Base-by-base conservation (phyloP, 164 flowering plant genomes). In the Magnolia changhungtana region DNA sequence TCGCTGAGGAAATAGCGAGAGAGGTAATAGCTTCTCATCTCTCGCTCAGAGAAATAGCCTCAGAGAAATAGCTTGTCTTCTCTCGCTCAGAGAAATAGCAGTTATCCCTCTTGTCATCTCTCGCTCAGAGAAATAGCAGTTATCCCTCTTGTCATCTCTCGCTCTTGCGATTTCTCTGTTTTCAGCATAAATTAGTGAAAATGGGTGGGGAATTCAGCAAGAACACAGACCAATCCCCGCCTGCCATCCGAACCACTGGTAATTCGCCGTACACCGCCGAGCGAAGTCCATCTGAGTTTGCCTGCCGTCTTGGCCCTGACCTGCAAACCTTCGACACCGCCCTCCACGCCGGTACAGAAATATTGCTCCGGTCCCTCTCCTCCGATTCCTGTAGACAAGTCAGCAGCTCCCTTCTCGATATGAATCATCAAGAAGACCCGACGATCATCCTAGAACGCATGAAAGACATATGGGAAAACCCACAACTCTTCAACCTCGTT, bases 351-450 rank as follows among this genome's bases (percentile, higher is more conserved):
- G 86, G 92, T 8, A 86, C 95, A 4, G n/a, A n/a, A n/a, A n/a
- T n/a, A n/a, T n/a, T n/a, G 73, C 84, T 80, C 63, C 86, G 84
- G 14, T 77, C 93, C 23, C 79, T 91, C 9, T 90, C 97, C 7
- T 78, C 92, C 18, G 89, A 87, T 69, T 87, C 98, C 1, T 82
- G 92, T 52, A 81, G 69, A 45, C 91, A 87, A 31, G 89, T 91
- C 23, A 89, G 91, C 8, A 88, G 79, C 4, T 83, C 85, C 50
- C 78, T 91, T 10, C 88, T 90, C 9, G 97, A 89, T 6, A 88
- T 88, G 93, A 88, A 1, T 24, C 27, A 93, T 75, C 89, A 90
- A 21, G 98, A 89, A 58, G 92, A 89, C 6, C 92, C 86, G 27
- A 84, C 81, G 19, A 82, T 90, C 29, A 87, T 95, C 24, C 80